phyloP scores from a whole-genome alignment of 495 filamentous ascomycete genomes.

The Xylaria palmicola region DNA sequence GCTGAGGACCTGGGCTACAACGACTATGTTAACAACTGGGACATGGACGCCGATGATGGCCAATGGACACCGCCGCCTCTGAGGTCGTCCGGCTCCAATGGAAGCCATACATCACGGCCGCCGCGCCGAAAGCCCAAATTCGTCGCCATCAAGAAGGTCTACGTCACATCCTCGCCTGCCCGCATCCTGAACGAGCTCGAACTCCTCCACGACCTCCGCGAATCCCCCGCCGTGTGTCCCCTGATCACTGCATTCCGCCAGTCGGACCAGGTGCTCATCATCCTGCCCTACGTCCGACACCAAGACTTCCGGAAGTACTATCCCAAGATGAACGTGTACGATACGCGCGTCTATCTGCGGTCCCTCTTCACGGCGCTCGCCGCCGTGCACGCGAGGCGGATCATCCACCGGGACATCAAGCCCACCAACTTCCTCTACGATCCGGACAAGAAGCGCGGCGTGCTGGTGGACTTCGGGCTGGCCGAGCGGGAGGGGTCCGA shows the following conservation, averaged over 20 bases:
- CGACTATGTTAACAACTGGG: constrained; percentile 82
- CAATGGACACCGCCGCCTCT: constrained; percentile 63
- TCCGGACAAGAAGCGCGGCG: constrained; percentile 72
- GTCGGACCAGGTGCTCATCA: constrained; percentile 90
- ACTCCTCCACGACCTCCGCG: constrained; percentile 84
- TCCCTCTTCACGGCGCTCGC: constrained; percentile 83
- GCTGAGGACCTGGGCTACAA: constrained; percentile 94
- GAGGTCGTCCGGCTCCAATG: constrained; percentile 18
- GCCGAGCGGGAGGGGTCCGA: constrained; percentile 80
- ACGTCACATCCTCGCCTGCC: constrained; percentile 89
- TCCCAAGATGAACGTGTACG: constrained; percentile 74
- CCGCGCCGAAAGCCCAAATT: constrained; percentile 60
- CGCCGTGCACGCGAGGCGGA: constrained; percentile 76
- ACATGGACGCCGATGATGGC: constrained; percentile 62
- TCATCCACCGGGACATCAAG: constrained; percentile 97
- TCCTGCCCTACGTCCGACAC: constrained; percentile 94
- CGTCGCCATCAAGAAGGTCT: constrained; percentile 98
- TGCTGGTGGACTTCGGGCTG: constrained; percentile 94
- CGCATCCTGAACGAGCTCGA: constrained; percentile 97
- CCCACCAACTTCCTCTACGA: constrained; percentile 99
- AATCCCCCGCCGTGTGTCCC: constrained; percentile 82
- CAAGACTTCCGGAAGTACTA: constrained; percentile 96
- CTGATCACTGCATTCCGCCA: constrained; percentile 93
- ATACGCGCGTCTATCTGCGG: constrained; percentile 85
- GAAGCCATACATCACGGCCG: constrained; percentile 18